Conservation (phyloP, 257 asterid genomes). For the Fraxinus cuspidata region DNA sequence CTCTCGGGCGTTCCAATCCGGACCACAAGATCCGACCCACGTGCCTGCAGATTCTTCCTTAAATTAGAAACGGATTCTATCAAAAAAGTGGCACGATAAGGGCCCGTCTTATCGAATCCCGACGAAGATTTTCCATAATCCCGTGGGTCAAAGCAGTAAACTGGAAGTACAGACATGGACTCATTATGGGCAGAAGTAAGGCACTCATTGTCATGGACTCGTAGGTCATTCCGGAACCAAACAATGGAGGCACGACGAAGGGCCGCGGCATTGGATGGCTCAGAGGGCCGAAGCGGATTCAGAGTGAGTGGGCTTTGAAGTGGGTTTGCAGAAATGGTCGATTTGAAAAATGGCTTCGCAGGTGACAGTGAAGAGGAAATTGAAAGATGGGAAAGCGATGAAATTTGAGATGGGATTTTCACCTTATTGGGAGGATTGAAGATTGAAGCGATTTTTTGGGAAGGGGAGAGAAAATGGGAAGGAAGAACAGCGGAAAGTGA, state of each 20-base stretch:
- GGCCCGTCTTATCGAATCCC: slow-evolving; percentile 90
- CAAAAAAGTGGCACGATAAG: slow-evolving; percentile 71
- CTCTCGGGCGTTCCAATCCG: slow-evolving; percentile 87
- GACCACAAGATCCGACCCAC: slow-evolving; percentile 93
- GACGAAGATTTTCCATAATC: slow-evolving; percentile 89
- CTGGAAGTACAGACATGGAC: slow-evolving; percentile 78
- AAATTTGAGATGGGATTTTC: slow-evolving; percentile 78
- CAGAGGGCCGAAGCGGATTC: slow-evolving; percentile 71
- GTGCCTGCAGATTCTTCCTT: slow-evolving; percentile 61
- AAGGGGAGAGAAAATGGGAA: slow-evolving; percentile 61
- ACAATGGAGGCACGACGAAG: slow-evolving; percentile 76
- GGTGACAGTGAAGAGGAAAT: slow-evolving; percentile 54
- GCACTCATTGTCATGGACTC: slow-evolving; percentile 87
- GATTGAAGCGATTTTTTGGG: slow-evolving; percentile 47
- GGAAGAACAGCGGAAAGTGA: slow-evolving; percentile 83
- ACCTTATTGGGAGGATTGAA: slow-evolving; percentile 49
- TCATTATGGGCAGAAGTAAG: slow-evolving; percentile 80
- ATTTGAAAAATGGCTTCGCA: slow-evolving; percentile 45
- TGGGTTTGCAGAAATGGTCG: slow-evolving; percentile 65
- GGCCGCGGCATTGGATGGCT: slow-evolving; percentile 71
- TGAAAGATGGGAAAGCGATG: slow-evolving; percentile 58
- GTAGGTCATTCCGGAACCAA: slow-evolving; percentile 98
- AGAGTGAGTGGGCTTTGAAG: slow-evolving; percentile 52
- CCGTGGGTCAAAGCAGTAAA: slow-evolving; percentile 93
- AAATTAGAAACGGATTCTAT: slow-evolving; percentile 76